These are phyloP conservation scores for Protostelium mycophagum DNA, from an alignment of 78 protist species.

Conservation along the genomic window DNA sequence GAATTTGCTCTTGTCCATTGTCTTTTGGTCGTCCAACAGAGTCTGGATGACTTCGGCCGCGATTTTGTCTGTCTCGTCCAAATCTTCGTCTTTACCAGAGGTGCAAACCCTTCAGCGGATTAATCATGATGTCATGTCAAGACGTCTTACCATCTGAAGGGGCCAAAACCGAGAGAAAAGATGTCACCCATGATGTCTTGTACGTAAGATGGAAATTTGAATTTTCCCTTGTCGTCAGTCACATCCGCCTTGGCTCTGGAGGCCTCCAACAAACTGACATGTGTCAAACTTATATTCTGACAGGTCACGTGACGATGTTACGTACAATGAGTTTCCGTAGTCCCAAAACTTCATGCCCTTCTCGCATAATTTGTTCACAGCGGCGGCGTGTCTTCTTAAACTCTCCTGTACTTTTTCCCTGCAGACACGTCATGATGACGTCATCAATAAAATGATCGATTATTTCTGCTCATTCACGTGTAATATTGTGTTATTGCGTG, in stretches of 20 bases:
- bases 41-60: constrained; percentile 65
- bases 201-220: constrained; percentile 84
- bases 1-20: constrained; percentile 30
- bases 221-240: constrained; percentile 30
- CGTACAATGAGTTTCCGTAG: constrained; percentile 77
- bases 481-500: too few species aligned
- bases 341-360: constrained; percentile 90
- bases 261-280: constrained; percentile 55
- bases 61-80: constrained; percentile 73
- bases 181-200: constrained; percentile 89
- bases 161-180: constrained; percentile 88
- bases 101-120: constrained; percentile 67
- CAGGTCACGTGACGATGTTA: neutral
- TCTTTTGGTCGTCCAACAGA: constrained; percentile 7
- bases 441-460: too few species aligned
- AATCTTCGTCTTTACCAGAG: constrained; percentile 46
- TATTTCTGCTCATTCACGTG: too few species aligned
- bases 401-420: constrained; percentile 66
- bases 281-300: neutral
- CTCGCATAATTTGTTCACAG: constrained; percentile 62
- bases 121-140: neutral
- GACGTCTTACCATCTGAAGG: constrained; percentile 79
- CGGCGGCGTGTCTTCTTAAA: constrained; percentile 69
- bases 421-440: neutral
- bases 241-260: constrained; percentile 80